Conservation (phyloP, 306 rosid species). For the Acmispon strigosus region DNA sequence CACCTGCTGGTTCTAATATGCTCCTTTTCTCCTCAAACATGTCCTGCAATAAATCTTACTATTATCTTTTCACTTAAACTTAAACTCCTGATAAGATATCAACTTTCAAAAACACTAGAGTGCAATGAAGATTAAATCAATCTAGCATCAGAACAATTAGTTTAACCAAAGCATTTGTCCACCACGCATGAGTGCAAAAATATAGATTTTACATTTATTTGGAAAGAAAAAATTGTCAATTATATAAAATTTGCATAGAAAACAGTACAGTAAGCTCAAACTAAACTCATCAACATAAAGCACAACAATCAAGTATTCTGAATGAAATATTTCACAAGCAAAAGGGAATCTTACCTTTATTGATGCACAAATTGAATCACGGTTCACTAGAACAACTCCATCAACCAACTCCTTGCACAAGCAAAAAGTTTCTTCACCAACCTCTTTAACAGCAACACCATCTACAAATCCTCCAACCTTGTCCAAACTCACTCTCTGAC, state of each 20-base stretch:
- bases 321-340: background rate
- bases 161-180: background rate
- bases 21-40: constrained; percentile 97
- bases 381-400: constrained; percentile 83
- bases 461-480: constrained; percentile 93
- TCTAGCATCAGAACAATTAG: background rate
- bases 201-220: background rate
- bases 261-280: background rate
- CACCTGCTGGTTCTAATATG: constrained; percentile 97
- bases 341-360: constrained; percentile 61
- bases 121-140: background rate
- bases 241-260: background rate
- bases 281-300: too few relatives aligned
- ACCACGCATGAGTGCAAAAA: background rate
- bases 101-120: background rate
- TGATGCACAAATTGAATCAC: constrained; percentile 92
- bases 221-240: too few relatives aligned
- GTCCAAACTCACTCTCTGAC: constrained; percentile 71
- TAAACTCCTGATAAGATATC: background rate
- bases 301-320: too few relatives aligned
- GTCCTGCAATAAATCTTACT: constrained; percentile 51
- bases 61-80: background rate
- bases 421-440: constrained; percentile 89
- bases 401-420: constrained; percentile 80
- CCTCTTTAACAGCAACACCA: constrained; percentile 97